Evolutionary conservation across 495 filamentous ascomycete species (phyloP), one percentile per base, ranked within the genome.

Genomic region (Cladorrhinum samala): DNA sequence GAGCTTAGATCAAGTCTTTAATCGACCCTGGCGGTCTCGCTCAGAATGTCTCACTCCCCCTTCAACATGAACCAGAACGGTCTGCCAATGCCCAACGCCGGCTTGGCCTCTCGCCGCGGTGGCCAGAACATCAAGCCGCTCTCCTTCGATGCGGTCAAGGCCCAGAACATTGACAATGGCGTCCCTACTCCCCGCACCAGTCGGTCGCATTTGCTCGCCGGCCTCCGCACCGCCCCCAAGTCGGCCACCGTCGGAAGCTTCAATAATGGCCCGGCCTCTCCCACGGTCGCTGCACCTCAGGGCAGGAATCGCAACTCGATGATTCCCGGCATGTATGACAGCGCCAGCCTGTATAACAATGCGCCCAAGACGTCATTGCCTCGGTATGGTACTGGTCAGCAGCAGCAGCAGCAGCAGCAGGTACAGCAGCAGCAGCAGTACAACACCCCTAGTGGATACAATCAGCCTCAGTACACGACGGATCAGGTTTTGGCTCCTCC

Each of bases 11-110:
- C 62, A 64, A 8, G 55, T 59, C 72, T 84, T 86, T 80, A 38
- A 93, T 95, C 83, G 86, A 95, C 91, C 83, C 91, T 81, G 93
- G 91, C 81, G 90, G 91, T 91, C 89, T 96, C 79, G 86, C 92
- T 91, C 93, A 95, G 11, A 79, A 97, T 98, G 94, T 86, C 89
- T 71, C 94, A 92, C 80, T 86, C 87, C 75, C 80, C 79, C 69
- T 86, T 82, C 67, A 74, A 81, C 65, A 78, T 80, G 69, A 76
- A 79, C 69, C 78, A 80, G n/a, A n/a, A n/a, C 73, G 83, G 82
- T 67, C 73, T 93, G 63, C 86, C 84, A 53, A 82, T 86, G 68
- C 84, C 45, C 24, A 17, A 89, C 56, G 85, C 87, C 56, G 87
- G 87, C 55, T 86, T 95, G 65, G 89, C 88, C 47, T 91, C 90